Percentiles rank a stretch among this genome's conserved stretches.
These are phyloP conservation scores for Solanum arcanum DNA, from an alignment of 257 asterid species.

Conservation along the genomic window DNA sequence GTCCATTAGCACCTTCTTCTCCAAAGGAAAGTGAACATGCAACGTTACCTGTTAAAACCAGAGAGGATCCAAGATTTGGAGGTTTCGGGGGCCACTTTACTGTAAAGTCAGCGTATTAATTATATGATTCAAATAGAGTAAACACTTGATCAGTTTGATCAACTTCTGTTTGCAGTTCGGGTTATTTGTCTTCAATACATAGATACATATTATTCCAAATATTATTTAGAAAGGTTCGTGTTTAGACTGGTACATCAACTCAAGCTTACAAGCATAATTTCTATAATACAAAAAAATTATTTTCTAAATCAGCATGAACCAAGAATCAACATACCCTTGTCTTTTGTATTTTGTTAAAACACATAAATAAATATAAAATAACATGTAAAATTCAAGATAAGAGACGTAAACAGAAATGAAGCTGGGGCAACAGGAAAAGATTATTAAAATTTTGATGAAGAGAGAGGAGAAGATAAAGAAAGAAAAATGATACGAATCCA, in stretches of 20 bases:
- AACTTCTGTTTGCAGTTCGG: background rate
- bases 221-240: background rate
- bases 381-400: background rate
- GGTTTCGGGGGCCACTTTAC: background rate
- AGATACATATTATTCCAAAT: background rate
- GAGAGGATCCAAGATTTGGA: background rate
- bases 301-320: background rate
- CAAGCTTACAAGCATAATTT: background rate
- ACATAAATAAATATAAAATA: background rate
- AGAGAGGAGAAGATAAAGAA: background rate
- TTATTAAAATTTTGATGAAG: background rate
- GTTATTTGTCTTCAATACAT: background rate
- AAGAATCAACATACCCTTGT: background rate
- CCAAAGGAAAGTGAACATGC: background rate
- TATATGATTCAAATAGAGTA: background rate
- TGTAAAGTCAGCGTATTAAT: background rate
- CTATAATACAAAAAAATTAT: background rate
- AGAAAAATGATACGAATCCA: background rate
- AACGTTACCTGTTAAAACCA: background rate
- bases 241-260: background rate
- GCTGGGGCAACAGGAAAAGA: background rate
- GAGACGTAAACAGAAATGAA: background rate
- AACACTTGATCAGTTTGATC: background rate
- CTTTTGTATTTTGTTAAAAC: background rate
- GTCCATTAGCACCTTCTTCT: background rate